Conservation (phyloP, 139 green algal species). For the Microglena sp. region DNA sequence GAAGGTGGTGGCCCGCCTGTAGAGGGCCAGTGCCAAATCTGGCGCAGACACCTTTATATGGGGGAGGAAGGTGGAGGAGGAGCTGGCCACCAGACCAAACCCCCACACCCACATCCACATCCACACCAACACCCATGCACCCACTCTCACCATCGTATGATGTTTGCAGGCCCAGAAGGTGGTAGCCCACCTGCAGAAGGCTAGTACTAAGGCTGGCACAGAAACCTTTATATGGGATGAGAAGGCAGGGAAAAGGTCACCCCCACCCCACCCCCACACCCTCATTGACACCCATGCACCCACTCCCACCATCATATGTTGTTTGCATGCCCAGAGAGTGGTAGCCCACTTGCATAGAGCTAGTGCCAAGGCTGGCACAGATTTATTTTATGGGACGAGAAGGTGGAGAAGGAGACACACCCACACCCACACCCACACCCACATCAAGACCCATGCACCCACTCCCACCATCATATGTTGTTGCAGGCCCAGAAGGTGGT, state of each 20-base stretch:
- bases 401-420: slow-evolving; percentile 85
- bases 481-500: slow-evolving; percentile 75
- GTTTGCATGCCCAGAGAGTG: slow-evolving; percentile 71
- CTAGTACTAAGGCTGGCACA: slow-evolving; percentile 3
- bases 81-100: slow-evolving; percentile 48
- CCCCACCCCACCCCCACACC: neutral
- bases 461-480: neutral
- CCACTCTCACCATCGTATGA: neutral
- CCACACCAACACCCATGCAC: neutral
- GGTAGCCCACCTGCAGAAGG: slow-evolving; percentile 41
- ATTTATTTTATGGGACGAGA: slow-evolving; percentile 88
- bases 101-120: slow-evolving; percentile 8
- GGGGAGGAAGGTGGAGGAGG: slow-evolving; percentile 90
- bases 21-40: slow-evolving; percentile 6
- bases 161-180: slow-evolving; percentile 74
- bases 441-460: neutral
- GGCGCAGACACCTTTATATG: slow-evolving; percentile 74
- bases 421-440: neutral
- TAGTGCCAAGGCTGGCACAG: slow-evolving; percentile 5
- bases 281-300: neutral
- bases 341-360: slow-evolving; percentile 41
- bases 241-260: slow-evolving; percentile 87
- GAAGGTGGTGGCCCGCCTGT: slow-evolving; percentile 51
- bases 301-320: neutral
- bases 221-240: slow-evolving; percentile 88